Conservation (phyloP, 805 yeast species). For the Saturnispora kantuleensis region DNA sequence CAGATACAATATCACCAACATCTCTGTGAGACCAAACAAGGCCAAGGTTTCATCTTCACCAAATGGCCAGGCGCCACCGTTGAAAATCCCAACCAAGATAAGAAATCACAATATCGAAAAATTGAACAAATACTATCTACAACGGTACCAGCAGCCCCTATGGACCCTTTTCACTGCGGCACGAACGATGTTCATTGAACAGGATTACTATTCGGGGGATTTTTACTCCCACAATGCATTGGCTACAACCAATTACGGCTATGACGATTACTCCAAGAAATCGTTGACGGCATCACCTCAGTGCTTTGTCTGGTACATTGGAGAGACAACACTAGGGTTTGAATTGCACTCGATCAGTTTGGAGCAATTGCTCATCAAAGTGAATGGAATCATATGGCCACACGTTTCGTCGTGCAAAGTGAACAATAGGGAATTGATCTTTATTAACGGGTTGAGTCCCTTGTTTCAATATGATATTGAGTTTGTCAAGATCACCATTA, state of each 20-base stretch:
- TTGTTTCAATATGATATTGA: slow-evolving; percentile 54
- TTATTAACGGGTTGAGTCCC: slow-evolving; percentile 58
- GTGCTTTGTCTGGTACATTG: slow-evolving; percentile 39
- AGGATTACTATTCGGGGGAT: slow-evolving; percentile 36
- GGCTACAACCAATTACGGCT: slow-evolving; percentile 24
- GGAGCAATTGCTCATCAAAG: slow-evolving; percentile 36
- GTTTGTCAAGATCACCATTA: slow-evolving; percentile 28
- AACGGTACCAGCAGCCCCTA: slow-evolving; percentile 34
- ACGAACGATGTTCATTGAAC: slow-evolving; percentile 38
- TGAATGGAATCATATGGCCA: slow-evolving; percentile 63
- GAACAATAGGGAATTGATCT: slow-evolving; percentile 39
- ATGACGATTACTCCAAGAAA: slow-evolving; percentile 19
- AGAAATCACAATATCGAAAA: slow-evolving; percentile 14
- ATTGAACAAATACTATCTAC: slow-evolving; percentile 15
- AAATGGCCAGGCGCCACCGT: neutral
- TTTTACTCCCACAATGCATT: slow-evolving; percentile 28
- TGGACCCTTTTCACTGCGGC: slow-evolving; percentile 46
- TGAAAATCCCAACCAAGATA: neutral
- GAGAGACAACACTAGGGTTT: slow-evolving; percentile 42
- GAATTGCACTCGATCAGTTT: slow-evolving; percentile 36
- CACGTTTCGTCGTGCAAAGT: slow-evolving; percentile 46
- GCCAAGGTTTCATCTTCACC: neutral
- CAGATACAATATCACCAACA: slow-evolving; percentile 1
- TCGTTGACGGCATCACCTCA: slow-evolving; percentile 21
- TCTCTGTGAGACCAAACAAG: neutral